Evolutionary conservation across 1,139 yeast species (phyloP).

Genomic region (Suhomyces choctaworum): DNA sequence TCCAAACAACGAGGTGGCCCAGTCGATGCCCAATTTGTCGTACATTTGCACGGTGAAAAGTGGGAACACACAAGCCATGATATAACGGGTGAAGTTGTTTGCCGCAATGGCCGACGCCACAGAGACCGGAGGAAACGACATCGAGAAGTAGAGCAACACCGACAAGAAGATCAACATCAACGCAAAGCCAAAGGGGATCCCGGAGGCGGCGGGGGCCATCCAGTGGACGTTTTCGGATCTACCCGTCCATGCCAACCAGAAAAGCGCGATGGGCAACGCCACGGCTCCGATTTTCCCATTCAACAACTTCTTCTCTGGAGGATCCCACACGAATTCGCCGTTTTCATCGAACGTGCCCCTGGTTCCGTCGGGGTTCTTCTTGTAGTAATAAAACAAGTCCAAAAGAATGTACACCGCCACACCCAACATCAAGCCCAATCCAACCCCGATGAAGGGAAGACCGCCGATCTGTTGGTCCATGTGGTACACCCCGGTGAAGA

Average conservation of each 20-base stretch:
- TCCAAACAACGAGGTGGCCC: slow-evolving; percentile 29
- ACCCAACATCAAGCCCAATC: slow-evolving; percentile 61
- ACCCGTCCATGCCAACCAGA: slow-evolving; percentile 85
- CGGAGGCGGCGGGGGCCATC: slow-evolving; percentile 77
- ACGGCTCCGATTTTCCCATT: slow-evolving; percentile 61
- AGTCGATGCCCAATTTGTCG: slow-evolving; percentile 33
- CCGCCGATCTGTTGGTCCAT: slow-evolving; percentile 65
- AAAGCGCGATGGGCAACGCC: slow-evolving; percentile 64
- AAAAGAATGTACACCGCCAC: slow-evolving; percentile 48
- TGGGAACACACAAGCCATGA: slow-evolving; percentile 61
- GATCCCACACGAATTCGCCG: slow-evolving; percentile 48
- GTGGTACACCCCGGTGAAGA: slow-evolving; percentile 60
- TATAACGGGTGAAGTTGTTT: slow-evolving; percentile 67
- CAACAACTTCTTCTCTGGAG: slow-evolving; percentile 40
- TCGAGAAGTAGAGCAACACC: slow-evolving; percentile 67
- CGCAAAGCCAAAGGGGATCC: slow-evolving; percentile 76
- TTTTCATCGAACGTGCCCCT: slow-evolving; percentile 56
- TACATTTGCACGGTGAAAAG: slow-evolving; percentile 49
- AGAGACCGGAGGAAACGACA: slow-evolving; percentile 70
- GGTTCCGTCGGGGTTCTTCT: slow-evolving; percentile 63
- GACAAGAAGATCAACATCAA: slow-evolving; percentile 72
- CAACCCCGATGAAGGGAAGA: slow-evolving; percentile 67
- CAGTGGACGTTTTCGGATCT: slow-evolving; percentile 59
- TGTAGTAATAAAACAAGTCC: slow-evolving; percentile 52
- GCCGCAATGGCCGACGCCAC: slow-evolving; percentile 83